Evolutionary conservation across 2,329 filamentous ascomycete species (phyloP), one percentile per base, ranked within the genome.

Genomic region (Rugonectria rugulosa): DNA sequence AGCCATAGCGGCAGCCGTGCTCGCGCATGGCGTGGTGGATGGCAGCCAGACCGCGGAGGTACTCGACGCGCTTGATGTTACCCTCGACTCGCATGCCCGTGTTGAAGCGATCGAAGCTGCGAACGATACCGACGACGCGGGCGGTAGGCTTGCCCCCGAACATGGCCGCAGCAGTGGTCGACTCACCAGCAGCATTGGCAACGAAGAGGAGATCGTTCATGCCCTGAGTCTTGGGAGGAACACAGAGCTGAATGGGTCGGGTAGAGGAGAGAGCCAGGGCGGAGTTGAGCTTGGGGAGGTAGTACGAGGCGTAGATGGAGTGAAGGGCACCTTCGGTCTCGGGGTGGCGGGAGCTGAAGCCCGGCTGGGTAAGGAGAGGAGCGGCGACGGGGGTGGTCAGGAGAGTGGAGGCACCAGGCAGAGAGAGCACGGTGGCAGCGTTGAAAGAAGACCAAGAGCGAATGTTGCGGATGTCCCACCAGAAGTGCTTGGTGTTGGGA

Each of bases 401-500:
- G 19, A 96, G 84, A 19, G 84, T 80, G 6, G 88, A 82, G 20
- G 95, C 87, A 26, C 87, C 87, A 1, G 89, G 89, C 40, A 96
- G 86, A 6, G 85, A 79, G 63, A 88, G 81, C 70, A 97, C 88
- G 53, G 88, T 86, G 49, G 81, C 73, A 10, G 90, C 78, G 62
- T 85, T 91, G 82, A 97, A 97, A 64, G 86, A 83, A 46, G 83
- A 84, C 94, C 94, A 97, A 59, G 87, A 83, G 60, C 91, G 87
- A 63, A 97, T 81, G 71, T 96, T 94, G 64, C 94, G 90, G 55
- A 96, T 84, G 69, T 98, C 94, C 90, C 92, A 97, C 94, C 94
- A 98, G 74, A 94, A 97, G 77, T 96, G 88, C 72, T 88, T 91
- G 67, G 83, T 88, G 74, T 81, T 84, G 68, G 81, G 87, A 72